phyloP scores from a whole-genome alignment of 164 flowering plant genomes.

The Umbilicus rupestris region DNA sequence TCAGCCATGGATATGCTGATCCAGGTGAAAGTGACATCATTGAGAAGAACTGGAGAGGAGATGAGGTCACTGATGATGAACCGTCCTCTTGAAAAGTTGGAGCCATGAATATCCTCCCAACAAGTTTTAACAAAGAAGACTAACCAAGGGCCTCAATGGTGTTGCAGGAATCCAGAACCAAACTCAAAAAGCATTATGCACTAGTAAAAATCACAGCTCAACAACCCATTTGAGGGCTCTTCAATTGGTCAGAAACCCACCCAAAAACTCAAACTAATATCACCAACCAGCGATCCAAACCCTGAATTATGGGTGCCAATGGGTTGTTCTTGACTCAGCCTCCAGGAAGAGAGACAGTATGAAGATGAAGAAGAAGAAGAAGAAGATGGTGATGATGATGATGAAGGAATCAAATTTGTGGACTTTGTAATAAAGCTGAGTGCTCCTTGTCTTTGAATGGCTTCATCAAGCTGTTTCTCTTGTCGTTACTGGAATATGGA shows the following conservation, averaged over 20 bases:
- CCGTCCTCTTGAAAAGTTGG: slow-evolving; percentile 39
- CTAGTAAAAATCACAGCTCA: background rate
- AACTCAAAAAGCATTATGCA: background rate
- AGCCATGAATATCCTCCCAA: slow-evolving; percentile 8
- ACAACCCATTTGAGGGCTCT: slow-evolving; percentile 31
- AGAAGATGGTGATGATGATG: too few relatives aligned
- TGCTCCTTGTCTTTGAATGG: slow-evolving; percentile 8
- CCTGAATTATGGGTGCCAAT: too few relatives aligned
- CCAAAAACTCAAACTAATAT: slow-evolving; percentile 15
- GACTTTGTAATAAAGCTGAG: background rate
- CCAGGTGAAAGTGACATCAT: slow-evolving; percentile 37
- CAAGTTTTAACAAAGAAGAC: background rate
- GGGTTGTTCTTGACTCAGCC: too few relatives aligned
- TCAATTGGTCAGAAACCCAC: slow-evolving; percentile 28
- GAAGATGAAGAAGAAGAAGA: background rate
- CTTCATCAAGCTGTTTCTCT: slow-evolving; percentile 23
- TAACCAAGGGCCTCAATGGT: too few relatives aligned
- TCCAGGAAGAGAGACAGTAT: slow-evolving; percentile 7
- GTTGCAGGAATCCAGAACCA: background rate
- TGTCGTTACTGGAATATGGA: slow-evolving; percentile 42
- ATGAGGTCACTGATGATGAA: slow-evolving; percentile 36
- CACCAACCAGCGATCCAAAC: background rate
- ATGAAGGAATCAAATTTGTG: slow-evolving; percentile 2
- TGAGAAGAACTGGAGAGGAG: slow-evolving; percentile 37
- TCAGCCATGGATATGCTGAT: slow-evolving; percentile 35